These are phyloP conservation scores for Trichoderma guizhouense DNA, from an alignment of 2,329 filamentous ascomycete genomes.

Conservation along the genomic window DNA sequence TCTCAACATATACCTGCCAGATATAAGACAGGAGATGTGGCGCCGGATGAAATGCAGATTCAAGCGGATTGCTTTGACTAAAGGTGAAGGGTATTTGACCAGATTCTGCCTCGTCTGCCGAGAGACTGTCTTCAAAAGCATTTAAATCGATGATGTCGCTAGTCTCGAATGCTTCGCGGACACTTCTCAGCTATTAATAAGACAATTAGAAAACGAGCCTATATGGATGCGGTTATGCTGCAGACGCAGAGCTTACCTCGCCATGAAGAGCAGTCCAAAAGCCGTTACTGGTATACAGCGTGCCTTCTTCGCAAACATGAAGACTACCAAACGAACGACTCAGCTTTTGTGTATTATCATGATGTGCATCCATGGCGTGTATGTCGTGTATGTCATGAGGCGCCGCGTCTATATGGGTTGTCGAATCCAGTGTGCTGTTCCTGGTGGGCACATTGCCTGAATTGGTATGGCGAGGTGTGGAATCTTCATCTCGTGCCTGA, in stretches of 20 bases:
- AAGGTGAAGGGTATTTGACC: neutral
- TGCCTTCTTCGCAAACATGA: neutral
- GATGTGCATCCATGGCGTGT: neutral
- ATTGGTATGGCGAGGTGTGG: neutral
- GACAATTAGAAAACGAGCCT: constrained; percentile 17
- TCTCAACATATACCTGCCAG: constrained; percentile 30
- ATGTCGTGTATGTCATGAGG: neutral
- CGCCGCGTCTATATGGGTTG: neutral
- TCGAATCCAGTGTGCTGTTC: neutral
- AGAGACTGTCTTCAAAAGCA: neutral
- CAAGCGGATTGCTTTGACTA: neutral
- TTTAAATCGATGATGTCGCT: neutral
- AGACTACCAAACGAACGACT: constrained; percentile 11
- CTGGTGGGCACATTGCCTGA: neutral
- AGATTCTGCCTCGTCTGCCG: neutral
- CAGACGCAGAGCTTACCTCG: constrained; percentile 23
- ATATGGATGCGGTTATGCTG: neutral
- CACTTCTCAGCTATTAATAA: constrained; percentile 9
- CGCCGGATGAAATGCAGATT: constrained; percentile 23
- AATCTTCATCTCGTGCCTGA: neutral
- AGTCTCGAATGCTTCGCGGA: neutral
- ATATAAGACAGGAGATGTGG: constrained; percentile 30
- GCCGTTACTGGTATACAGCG: constrained; percentile 28
- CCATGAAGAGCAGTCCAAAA: constrained; percentile 34
- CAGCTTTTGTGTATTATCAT: neutral